Conservation (phyloP, 106 monocot species). For the Agapanthus africanus region DNA sequence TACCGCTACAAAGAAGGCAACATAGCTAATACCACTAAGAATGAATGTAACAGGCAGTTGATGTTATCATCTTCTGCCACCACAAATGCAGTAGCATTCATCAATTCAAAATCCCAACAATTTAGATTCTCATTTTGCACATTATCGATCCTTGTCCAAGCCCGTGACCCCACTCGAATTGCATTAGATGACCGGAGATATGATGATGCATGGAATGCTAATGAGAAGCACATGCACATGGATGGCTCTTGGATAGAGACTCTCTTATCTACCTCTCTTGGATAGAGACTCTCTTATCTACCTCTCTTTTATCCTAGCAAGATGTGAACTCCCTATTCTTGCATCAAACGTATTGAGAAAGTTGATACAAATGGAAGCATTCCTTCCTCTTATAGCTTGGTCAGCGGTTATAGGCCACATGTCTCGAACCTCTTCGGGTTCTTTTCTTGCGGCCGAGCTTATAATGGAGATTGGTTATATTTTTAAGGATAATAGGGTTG, state of each 20-base stretch:
- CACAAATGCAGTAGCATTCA: not conserved
- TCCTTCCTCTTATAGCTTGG: constrained; percentile 56
- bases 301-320: constrained; percentile 62
- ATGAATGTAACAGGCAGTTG: too few species aligned
- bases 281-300: constrained; percentile 71
- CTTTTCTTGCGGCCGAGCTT: constrained; percentile 73
- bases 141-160: constrained; percentile 29
- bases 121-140: constrained; percentile 17
- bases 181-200: constrained; percentile 41
- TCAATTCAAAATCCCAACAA: not conserved
- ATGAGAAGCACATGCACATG: constrained; percentile 54
- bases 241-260: constrained; percentile 76
- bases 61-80: not conserved
- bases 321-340: constrained; percentile 43
- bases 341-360: constrained; percentile 65
- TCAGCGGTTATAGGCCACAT: constrained; percentile 55
- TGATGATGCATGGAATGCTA: constrained; percentile 68
- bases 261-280: constrained; percentile 53
- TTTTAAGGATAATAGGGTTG: constrained; percentile 75
- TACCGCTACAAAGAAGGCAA: too few species aligned
- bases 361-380: constrained; percentile 58
- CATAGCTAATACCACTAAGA: too few species aligned
- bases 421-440: constrained; percentile 49
- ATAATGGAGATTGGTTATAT: constrained; percentile 66
- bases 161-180: constrained; percentile 30